Base-by-base conservation (phyloP, 805 yeast species). In the Teunomyces pallodes region DNA sequence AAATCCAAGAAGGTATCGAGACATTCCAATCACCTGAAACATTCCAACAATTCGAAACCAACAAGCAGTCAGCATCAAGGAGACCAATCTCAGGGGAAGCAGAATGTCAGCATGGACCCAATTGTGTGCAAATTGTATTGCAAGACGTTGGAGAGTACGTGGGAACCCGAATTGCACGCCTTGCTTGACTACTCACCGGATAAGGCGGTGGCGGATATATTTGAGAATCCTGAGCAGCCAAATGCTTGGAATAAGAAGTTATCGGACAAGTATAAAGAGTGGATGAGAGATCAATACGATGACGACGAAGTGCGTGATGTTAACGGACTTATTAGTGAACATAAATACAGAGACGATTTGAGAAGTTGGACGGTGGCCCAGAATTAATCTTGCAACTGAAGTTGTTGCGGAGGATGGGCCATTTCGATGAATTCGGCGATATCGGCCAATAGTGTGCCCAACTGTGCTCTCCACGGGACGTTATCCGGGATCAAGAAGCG, bases 181-280 rank as follows among this genome's bases (percentile, higher is more conserved):
- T 64, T 67, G 41, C 60, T 71, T 80, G 87, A 68, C 72, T 74
- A 62, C 43, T 72, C 83, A 9, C 92, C 96, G 0, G 76, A 77
- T 43, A 87, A 84, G 49, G 81, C 91, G 52, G 75, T 90, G 9
- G 82, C 82, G 29, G 95, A 89, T 63, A 86, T 91, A 2, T 77
- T 88, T 48, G 75, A 79, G 27, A 86, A 87, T 28, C 87, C 88
- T 0, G 79, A 80, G 20, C 42, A 53, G 20, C 55, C 51, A 10
- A 26, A 44, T 28, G 54, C 53, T 10, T 52, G 50, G 48, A 51
- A 53, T 12, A 49, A 51, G 28, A 47, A 51, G n/a, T 33, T 55
- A 27, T 51, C 49, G 35, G 48, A 50, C 28, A 44, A 49, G 35
- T 49, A 47, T 30, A 30, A 42, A 9, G 54, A 59, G 42, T 41